These are phyloP conservation scores for Gardenia jasminoides DNA, from an alignment of 257 asterid genomes.

Conservation along the genomic window DNA sequence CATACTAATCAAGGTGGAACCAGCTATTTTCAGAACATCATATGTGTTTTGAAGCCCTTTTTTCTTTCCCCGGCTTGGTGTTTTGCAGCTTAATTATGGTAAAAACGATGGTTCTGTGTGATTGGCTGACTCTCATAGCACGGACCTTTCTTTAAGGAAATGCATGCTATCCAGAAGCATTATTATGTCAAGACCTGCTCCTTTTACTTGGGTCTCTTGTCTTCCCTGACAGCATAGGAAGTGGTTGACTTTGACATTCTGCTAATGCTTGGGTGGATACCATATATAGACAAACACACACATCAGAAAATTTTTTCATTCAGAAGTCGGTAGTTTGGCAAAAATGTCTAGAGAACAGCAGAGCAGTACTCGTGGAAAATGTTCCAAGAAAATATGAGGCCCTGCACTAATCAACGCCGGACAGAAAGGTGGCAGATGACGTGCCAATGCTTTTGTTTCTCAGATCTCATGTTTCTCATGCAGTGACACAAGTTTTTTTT, in stretches of 20 bases:
- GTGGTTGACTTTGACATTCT: constrained; percentile 9
- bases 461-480: not conserved
- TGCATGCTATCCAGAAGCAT: not conserved
- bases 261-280: not conserved
- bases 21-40: not conserved
- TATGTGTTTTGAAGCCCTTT: not conserved
- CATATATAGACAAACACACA: too few relatives aligned
- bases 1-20: not conserved
- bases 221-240: not conserved
- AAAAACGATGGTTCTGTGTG: not conserved
- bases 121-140: not conserved
- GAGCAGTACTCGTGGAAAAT: not conserved
- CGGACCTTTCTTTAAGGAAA: constrained; percentile 2
- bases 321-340: too few relatives aligned
- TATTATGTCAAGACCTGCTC: not conserved
- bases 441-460: too few relatives aligned
- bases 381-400: not conserved
- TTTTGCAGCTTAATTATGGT: constrained; percentile 6
- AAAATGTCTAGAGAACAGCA: not conserved
- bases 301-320: too few relatives aligned
- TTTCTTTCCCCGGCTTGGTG: not conserved
- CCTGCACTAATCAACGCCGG: not conserved
- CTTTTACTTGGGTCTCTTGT: not conserved
- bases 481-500: not conserved
- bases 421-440: not conserved